Percentiles rank a stretch among this genome's conserved stretches.
Evolutionary conservation across 257 asterid genomes (phyloP).

Genomic region (Galeopsis tetrahit): DNA sequence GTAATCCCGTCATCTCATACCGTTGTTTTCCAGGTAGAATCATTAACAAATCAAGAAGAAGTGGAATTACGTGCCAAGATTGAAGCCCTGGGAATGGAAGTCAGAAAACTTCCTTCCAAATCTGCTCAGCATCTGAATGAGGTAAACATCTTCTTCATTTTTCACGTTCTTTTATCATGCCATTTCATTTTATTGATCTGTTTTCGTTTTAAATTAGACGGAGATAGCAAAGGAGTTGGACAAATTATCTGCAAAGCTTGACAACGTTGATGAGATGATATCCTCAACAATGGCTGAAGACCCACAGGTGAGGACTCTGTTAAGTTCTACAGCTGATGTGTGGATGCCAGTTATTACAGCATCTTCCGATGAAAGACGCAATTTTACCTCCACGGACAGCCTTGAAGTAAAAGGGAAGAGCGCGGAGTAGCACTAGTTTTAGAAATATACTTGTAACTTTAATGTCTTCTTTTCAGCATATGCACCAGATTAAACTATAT

Average conservation of each 20-base stretch:
- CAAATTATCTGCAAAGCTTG: slow-evolving; percentile 77
- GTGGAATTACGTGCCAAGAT: slow-evolving; percentile 94
- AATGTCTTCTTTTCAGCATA: slow-evolving; percentile 18
- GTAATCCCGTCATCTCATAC: neutral
- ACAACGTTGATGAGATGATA: slow-evolving; percentile 78
- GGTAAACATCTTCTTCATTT: slow-evolving; percentile 44
- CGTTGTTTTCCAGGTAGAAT: slow-evolving; percentile 67
- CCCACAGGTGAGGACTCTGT: slow-evolving; percentile 70
- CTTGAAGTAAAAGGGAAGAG: slow-evolving; percentile 49
- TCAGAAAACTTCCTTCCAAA: slow-evolving; percentile 75
- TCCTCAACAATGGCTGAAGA: slow-evolving; percentile 78
- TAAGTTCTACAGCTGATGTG: slow-evolving; percentile 83
- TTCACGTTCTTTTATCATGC: neutral
- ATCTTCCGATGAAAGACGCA: slow-evolving; percentile 75
- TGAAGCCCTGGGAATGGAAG: slow-evolving; percentile 78
- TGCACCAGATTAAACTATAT: neutral
- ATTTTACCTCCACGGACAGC: slow-evolving; percentile 47
- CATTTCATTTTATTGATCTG: slow-evolving; percentile 1
- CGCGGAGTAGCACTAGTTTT: slow-evolving; percentile 41
- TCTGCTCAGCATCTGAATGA: slow-evolving; percentile 78
- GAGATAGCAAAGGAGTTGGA: slow-evolving; percentile 91
- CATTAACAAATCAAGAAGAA: slow-evolving; percentile 90
- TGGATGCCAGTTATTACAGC: slow-evolving; percentile 98
- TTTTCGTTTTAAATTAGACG: slow-evolving; percentile 43
- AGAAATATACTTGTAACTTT: slow-evolving; percentile 11